phyloP scores from a whole-genome alignment of 1,284 basidiomycete genomes.

The Fomitopsis schrenkii region DNA sequence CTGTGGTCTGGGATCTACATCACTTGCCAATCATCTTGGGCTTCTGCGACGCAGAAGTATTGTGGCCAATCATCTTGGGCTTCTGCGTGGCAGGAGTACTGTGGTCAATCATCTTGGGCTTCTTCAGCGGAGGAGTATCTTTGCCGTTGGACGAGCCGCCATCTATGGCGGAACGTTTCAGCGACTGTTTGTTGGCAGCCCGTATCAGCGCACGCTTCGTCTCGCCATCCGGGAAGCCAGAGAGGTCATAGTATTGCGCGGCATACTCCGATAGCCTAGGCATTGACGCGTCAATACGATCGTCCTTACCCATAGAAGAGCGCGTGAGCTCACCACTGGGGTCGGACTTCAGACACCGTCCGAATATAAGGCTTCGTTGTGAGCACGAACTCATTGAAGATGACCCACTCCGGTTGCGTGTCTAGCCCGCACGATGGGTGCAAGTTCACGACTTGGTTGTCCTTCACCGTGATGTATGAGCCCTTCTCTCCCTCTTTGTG shows the following conservation, averaged over 20 bases:
- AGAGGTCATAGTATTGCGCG: slow-evolving; percentile 74
- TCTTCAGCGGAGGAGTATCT: neutral
- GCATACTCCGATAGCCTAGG: slow-evolving; percentile 83
- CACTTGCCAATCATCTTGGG: neutral
- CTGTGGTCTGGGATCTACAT: too few relatives aligned
- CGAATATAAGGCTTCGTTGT: slow-evolving; percentile 90
- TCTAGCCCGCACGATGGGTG: slow-evolving; percentile 94
- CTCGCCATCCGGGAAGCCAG: slow-evolving; percentile 66
- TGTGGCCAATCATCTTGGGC: too few relatives aligned
- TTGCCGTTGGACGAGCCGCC: neutral
- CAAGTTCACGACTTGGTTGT: slow-evolving; percentile 89
- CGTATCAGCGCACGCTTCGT: slow-evolving; percentile 61
- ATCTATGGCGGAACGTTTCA: slow-evolving; percentile 18
- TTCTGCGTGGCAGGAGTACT: too few relatives aligned
- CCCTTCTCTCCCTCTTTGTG: slow-evolving; percentile 94
- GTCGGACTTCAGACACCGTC: slow-evolving; percentile 84
- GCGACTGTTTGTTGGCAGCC: slow-evolving; percentile 33
- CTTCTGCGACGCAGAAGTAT: neutral
- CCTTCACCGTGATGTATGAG: slow-evolving; percentile 86
- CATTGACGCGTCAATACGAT: neutral
- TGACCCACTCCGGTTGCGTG: slow-evolving; percentile 92
- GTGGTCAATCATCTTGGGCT: neutral
- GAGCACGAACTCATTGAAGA: slow-evolving; percentile 98
- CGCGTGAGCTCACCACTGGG: slow-evolving; percentile 71
- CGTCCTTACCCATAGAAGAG: neutral